A percentile compares a stretch with the other conserved stretches of the same genome.
Evolutionary conservation across 495 filamentous ascomycete species (phyloP).

Genomic region (Penicillium maclennaniae): DNA sequence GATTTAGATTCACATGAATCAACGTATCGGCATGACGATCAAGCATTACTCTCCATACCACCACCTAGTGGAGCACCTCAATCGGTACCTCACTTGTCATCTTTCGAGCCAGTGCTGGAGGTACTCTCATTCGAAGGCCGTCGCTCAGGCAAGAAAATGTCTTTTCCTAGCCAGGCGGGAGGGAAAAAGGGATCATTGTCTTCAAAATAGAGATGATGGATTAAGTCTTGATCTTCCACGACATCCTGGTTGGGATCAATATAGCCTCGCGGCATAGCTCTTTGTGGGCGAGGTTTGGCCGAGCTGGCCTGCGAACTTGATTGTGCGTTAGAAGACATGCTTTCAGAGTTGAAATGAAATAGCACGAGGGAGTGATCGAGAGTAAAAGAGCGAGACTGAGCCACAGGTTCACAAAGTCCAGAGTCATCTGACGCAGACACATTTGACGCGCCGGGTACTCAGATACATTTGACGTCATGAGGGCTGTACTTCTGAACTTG

Average conservation of each 20-base stretch:
- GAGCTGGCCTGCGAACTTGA: neutral
- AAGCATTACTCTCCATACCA: neutral
- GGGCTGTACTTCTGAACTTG: neutral
- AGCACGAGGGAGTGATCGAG: neutral
- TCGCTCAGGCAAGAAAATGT: conserved; percentile 5
- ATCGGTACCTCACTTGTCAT: neutral
- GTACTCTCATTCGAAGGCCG: conserved; percentile 15
- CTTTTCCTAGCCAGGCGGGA: conserved; percentile 31
- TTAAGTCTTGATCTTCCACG: conserved; percentile 11
- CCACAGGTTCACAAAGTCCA: neutral
- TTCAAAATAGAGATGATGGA: conserved; percentile 40
- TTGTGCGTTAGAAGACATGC: conserved; percentile 1
- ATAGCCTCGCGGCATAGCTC: neutral
- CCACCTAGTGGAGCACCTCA: neutral
- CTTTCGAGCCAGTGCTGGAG: conserved; percentile 1
- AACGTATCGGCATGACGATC: neutral
- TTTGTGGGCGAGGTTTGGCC: neutral
- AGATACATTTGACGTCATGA: neutral
- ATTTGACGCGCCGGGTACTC: neutral
- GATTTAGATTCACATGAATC: neutral
- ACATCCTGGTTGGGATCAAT: conserved; percentile 2
- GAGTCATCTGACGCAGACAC: conserved; percentile 1
- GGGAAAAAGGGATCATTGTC: conserved; percentile 44
- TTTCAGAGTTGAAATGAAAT: neutral
- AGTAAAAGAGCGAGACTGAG: neutral